Evolutionary conservation across 192 early-diverging fungal species (phyloP).

Genomic region (Rhizophlyctis rosea): DNA sequence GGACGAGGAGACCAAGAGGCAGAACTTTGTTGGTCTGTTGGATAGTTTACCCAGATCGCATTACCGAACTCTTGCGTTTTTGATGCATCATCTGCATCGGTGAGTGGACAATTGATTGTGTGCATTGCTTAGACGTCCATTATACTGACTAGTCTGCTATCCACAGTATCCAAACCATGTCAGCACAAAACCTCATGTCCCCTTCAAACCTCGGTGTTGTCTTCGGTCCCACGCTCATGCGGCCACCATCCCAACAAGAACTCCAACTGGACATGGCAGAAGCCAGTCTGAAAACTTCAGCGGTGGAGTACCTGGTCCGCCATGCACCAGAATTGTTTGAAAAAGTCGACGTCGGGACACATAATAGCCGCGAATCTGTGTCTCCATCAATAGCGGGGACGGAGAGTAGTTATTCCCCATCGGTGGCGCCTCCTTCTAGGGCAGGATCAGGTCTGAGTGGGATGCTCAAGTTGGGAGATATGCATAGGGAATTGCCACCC

Average conservation of each 20-base stretch:
- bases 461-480: no score
- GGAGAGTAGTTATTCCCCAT: no score
- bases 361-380: no score
- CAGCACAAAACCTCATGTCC: slow-evolving; percentile 38
- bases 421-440: no score
- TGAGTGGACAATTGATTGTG: no score
- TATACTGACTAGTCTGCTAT: no score
- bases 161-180: slow-evolving; percentile 25
- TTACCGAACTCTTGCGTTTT: slow-evolving; percentile 23
- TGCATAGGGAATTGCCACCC: no score
- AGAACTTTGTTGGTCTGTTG: slow-evolving; percentile 10
- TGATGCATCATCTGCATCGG: slow-evolving; percentile 30
- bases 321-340: slow-evolving; percentile 22
- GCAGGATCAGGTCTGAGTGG: no score
- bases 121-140: no score
- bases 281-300: slow-evolving; percentile 12
- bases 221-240: slow-evolving; percentile 36
- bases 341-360: no score
- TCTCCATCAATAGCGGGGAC: no score
- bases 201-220: slow-evolving; percentile 41
- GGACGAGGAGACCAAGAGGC: slow-evolving; percentile 1
- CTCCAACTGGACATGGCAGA: slow-evolving; percentile 24
- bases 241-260: slow-evolving; percentile 4
- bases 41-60: slow-evolving; percentile 23
- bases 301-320: slow-evolving; percentile 32